Evolutionary conservation across 441 rosid species (phyloP), one percentile per base, ranked within the genome.

Genomic region (Arabidopsis hybrid): DNA sequence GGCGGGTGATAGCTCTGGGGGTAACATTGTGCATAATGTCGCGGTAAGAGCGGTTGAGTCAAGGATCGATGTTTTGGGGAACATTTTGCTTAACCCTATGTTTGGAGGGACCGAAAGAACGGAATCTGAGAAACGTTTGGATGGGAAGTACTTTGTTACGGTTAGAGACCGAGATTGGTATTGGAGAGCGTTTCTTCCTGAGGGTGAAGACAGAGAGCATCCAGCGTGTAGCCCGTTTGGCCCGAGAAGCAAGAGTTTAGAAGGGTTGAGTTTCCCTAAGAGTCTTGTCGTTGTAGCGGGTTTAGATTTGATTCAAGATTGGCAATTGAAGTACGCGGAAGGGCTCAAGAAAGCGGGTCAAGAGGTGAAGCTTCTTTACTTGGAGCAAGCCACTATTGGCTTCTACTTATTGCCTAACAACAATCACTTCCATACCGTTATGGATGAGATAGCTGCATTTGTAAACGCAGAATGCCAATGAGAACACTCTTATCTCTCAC

Each of bases 1-100:
- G 79, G 90, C 87, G 10, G 92, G 92, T 34, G 92, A 88, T 75
- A 88, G 92, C 74, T 86, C 92, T 7, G 92, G 92, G 0, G 92
- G 92, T 55, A 88, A 88, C 79, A 88, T 88, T 2, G 88, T 62
- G 0, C 90, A 88, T 67, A 81, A 86, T 57, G 92, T 88, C 26
- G 89, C 90, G 21, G 18, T 79, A n/a, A 81, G 83, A 75, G 92
- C 92, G 0, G 71, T 75, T 8, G 89, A 85, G 71, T 81, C 85
- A 2, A 88, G 83, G 63, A 79, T 85, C 5, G 52, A 77, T 46
- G 71, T 88, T 5, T 66, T 85, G 29, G 92, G 90, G 6, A 86
- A 77, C 61, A 79, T 88, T 74, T 73, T 86, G 67, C 85, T 88
- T 26, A 85, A 88, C 71, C 92, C 92, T 38, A 85, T 88, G 90